Conservation (phyloP, 2,329 filamentous ascomycete species). For the Pestalotiopsis sp. region DNA sequence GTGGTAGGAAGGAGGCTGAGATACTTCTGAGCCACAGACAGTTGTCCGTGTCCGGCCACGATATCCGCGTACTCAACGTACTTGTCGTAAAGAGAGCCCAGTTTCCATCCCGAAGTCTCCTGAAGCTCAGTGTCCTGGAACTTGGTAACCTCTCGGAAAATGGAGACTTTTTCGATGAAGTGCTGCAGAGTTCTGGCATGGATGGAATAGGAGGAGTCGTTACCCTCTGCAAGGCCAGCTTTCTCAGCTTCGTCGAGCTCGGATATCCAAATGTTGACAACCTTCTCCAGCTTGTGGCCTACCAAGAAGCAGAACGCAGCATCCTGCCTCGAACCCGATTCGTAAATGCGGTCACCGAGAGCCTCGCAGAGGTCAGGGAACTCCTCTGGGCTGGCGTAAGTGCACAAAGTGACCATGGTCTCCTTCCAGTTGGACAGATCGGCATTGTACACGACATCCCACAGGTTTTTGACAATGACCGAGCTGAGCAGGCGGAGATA, state of each 20-base stretch:
- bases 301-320: constrained; percentile 96
- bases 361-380: constrained; percentile 95
- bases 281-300: constrained; percentile 96
- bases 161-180: constrained; percentile 97
- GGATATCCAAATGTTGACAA: constrained; percentile 89
- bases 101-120: constrained; percentile 82
- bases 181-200: constrained; percentile 87
- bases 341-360: constrained; percentile 86
- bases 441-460: constrained; percentile 97
- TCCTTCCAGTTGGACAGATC: constrained; percentile 95
- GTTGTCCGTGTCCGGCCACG: constrained; percentile 83
- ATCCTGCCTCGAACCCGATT: constrained; percentile 78
- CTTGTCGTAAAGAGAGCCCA: constrained; percentile 85
- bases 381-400: constrained; percentile 86
- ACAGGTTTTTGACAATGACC: constrained; percentile 93
- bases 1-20: constrained; percentile 80
- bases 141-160: constrained; percentile 92
- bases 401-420: constrained; percentile 93
- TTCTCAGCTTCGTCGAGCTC: constrained; percentile 86
- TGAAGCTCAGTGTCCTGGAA: constrained; percentile 79
- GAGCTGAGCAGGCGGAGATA: constrained; percentile 89
- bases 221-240: constrained; percentile 67
- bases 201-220: constrained; percentile 85
- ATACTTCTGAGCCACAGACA: constrained; percentile 87
- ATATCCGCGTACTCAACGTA: constrained; percentile 98